Conservation (phyloP, 306 rosid genomes). For the Datisca glomerata region DNA sequence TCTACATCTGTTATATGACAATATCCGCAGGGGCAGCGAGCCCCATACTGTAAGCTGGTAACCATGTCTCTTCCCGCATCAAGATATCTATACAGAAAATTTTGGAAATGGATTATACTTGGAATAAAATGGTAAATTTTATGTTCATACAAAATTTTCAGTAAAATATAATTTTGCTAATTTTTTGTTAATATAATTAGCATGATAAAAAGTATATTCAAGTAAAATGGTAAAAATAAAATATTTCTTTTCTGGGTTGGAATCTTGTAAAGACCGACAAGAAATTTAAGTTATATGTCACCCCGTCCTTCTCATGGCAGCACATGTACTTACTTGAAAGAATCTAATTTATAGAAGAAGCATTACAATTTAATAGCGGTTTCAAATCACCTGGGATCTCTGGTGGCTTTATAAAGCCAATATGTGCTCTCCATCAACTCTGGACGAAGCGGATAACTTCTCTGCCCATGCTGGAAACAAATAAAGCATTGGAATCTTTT, state of each 20-base stretch:
- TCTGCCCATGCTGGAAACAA: slow-evolving; percentile 69
- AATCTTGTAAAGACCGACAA: no score
- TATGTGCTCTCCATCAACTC: slow-evolving; percentile 97
- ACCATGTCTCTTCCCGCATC: slow-evolving; percentile 92
- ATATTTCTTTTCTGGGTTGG: no score
- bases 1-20: slow-evolving; percentile 97
- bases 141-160: no score
- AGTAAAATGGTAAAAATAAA: no score
- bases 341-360: not conserved
- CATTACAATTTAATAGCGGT: slow-evolving; percentile 14
- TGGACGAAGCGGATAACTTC: slow-evolving; percentile 89
- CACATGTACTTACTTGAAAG: not conserved
- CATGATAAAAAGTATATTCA: no score
- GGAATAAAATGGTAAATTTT: no score
- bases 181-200: no score
- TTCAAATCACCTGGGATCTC: slow-evolving; percentile 75
- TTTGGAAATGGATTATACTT: slow-evolving; percentile 9
- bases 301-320: not conserved
- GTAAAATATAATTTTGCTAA: no score
- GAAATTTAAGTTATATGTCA: no score
- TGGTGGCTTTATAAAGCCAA: slow-evolving; percentile 96
- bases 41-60: slow-evolving; percentile 80
- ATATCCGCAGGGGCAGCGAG: slow-evolving; percentile 90
- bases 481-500: slow-evolving; percentile 2
- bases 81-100: slow-evolving; percentile 58